Percentiles rank a stretch among this genome's conserved stretches.
These are phyloP conservation scores for Hippophae gyantsensis DNA, from an alignment of 306 rosid genomes.

Conservation along the genomic window DNA sequence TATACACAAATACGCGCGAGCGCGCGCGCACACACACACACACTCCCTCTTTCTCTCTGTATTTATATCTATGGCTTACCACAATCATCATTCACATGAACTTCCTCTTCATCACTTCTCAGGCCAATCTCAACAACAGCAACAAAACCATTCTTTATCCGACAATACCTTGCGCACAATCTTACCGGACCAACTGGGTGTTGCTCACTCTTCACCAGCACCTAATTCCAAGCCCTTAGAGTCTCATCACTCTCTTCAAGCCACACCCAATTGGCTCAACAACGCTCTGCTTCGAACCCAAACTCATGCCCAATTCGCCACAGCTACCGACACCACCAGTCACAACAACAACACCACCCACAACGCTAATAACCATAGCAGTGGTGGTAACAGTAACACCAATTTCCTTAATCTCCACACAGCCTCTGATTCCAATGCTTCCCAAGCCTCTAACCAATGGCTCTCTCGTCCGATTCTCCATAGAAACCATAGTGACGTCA, in stretches of 20 bases:
- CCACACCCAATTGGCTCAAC: constrained; percentile 95
- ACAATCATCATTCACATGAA: constrained; percentile 60
- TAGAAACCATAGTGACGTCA: constrained; percentile 74
- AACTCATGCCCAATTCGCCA: constrained; percentile 38
- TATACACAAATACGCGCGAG: too few relatives aligned
- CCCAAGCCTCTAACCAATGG: constrained; percentile 65
- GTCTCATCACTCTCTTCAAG: constrained; percentile 39
- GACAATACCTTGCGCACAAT: constrained; percentile 24
- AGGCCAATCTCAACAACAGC: constrained; percentile 41
- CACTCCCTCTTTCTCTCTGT: background rate
- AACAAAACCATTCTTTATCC: constrained; percentile 22
- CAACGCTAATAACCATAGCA: constrained; percentile 15
- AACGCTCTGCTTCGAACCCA: constrained; percentile 79
- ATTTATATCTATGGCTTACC: constrained; percentile 57
- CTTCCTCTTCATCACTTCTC: constrained; percentile 71
- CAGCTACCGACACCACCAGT: constrained; percentile 8
- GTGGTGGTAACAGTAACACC: constrained; percentile 8
- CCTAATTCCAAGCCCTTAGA: constrained; percentile 29
- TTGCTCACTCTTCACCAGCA: constrained; percentile 29
- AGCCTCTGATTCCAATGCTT: constrained; percentile 47
- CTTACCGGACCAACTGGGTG: constrained; percentile 28
- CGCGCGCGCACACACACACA: too few relatives aligned
- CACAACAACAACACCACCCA: constrained; percentile 2
- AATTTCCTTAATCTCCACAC: constrained; percentile 85
- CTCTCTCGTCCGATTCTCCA: constrained; percentile 57